A percentile compares a stretch with the other conserved stretches of the same genome.
Evolutionary conservation across 1,284 basidiomycete genomes (phyloP).

Genomic region (Apiotrichum laibachii): DNA sequence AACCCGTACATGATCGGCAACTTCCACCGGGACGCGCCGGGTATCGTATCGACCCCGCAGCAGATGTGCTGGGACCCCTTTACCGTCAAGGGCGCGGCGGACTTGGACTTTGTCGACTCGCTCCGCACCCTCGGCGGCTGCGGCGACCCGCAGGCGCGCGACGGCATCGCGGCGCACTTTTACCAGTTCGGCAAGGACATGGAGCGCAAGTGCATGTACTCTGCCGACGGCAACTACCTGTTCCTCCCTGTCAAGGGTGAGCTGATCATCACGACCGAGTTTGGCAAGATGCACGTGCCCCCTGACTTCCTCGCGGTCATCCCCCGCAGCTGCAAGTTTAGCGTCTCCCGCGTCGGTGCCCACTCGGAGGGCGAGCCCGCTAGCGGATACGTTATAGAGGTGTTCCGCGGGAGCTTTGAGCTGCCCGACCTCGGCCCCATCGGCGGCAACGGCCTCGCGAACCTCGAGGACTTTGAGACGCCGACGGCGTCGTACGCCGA

Average conservation of each 20-base stretch:
- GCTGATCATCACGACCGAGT: conserved; percentile 67
- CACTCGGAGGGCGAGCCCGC: conserved; percentile 5
- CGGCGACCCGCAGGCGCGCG: conserved; percentile 61
- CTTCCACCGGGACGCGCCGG: conserved; percentile 10
- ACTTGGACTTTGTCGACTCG: conserved; percentile 62
- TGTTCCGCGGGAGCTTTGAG: conserved; percentile 63
- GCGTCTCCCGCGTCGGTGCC: conserved; percentile 47
- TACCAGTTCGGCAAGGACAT: conserved; percentile 65
- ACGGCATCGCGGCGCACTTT: conserved; percentile 64
- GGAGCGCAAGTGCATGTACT: conserved; percentile 64
- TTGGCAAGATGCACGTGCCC: conserved; percentile 65
- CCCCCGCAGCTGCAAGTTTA: conserved; percentile 65
- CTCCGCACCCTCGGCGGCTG: conserved; percentile 65
- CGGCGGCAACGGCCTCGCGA: conserved; percentile 62
- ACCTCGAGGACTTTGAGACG: conserved; percentile 63
- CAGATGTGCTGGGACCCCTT: conserved; percentile 64
- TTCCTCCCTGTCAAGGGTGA: conserved; percentile 65
- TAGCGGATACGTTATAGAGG: conserved; percentile 58
- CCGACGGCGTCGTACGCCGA: conserved; percentile 62
- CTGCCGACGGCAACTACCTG: conserved; percentile 67
- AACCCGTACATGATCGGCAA: conserved; percentile 4
- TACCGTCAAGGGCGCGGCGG: conserved; percentile 46
- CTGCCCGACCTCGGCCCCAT: conserved; percentile 67
- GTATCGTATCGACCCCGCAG: conserved; percentile 55
- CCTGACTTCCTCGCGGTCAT: conserved; percentile 65